Base-by-base conservation (phyloP, 192 early-diverging fungal species). In the Backusella westeae region DNA sequence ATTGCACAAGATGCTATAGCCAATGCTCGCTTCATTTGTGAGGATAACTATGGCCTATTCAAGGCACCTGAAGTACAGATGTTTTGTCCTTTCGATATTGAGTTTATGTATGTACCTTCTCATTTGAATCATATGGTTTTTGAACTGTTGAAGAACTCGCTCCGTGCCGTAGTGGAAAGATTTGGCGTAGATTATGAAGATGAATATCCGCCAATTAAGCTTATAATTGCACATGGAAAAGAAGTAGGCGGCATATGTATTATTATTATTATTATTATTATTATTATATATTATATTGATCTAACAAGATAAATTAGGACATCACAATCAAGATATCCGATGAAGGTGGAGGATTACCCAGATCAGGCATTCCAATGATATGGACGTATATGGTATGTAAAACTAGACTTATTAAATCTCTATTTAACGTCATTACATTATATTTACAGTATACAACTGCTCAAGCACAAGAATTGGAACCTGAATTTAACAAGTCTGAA, bases 41-140 rank as follows among this genome's bases (percentile, higher is more conserved):
- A 95, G 77, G 95, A 96, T 80, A 91, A 95, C 79, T 97, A 96
- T 81, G 88, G 94, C 76, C 80, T 94, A 21, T 90, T 92, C 82
- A 92, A 82, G 21, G 91, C 90, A 19, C 96, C 96, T 32, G 90
- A 93, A 77, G 90, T 98, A 56, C 86, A 90, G 63, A 81, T 93
- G 72, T 85, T 89, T 74, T 93, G 90, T 77, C 90, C 88, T 4
- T 81, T 86, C 34, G 92, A 95, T 71, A 88, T 96, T 14, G 90
- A 95, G 79, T 98, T 98, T 78, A 96, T 96, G 93, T 98, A 98
- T 81, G 94, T 97, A 46, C 96, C 96, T n/a, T 91, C 90, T 19
- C 97, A 98, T 81, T 85, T 98, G 84, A 96, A 95, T 83, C 97
- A 98, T 83, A 97, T 97, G 95, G 78, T 97, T 32, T 99, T 99